phyloP scores from a whole-genome alignment of 306 rosid species.

The Spatholobus suberectus region DNA sequence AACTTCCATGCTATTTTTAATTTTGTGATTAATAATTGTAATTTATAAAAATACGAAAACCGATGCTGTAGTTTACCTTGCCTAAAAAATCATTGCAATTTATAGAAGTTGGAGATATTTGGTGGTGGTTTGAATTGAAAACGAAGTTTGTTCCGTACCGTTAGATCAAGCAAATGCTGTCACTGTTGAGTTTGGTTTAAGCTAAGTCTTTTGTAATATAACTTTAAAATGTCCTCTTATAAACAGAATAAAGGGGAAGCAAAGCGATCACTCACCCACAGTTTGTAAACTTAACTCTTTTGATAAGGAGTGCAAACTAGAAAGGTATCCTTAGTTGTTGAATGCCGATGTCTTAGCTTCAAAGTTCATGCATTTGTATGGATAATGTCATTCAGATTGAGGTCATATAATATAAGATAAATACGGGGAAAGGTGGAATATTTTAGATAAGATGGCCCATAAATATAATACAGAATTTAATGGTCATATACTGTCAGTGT shows the following conservation, averaged over 20 bases:
- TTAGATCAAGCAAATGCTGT: slow-evolving; percentile 41
- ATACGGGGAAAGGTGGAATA: background rate
- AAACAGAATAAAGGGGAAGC: background rate
- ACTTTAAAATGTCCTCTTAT: background rate
- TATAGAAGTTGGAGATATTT: slow-evolving; percentile 22
- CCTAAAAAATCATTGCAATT: background rate
- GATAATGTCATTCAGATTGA: background rate
- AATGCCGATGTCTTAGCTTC: slow-evolving; percentile 51
- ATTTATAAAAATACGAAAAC: background rate
- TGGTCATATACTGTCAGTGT: too few relatives aligned
- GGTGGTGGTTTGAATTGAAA: slow-evolving; percentile 51
- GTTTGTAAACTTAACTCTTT: slow-evolving; percentile 15
- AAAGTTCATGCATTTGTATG: slow-evolving; percentile 47
- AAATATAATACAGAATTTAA: too few relatives aligned
- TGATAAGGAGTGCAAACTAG: slow-evolving; percentile 26
- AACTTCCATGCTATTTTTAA: background rate
- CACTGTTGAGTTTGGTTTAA: slow-evolving; percentile 54
- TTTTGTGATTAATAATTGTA: background rate
- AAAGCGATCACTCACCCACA: slow-evolving; percentile 12
- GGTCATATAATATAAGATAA: background rate
- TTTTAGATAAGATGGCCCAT: slow-evolving; percentile 1
- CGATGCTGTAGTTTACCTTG: background rate
- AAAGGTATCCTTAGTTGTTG: slow-evolving; percentile 48
- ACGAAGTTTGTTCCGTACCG: slow-evolving; percentile 47
- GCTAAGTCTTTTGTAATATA: slow-evolving; percentile 29